Percentiles rank a stretch among this genome's conserved stretches.
phyloP scores from a whole-genome alignment of 805 yeast genomes.

The Yamadazyma insecticola region DNA sequence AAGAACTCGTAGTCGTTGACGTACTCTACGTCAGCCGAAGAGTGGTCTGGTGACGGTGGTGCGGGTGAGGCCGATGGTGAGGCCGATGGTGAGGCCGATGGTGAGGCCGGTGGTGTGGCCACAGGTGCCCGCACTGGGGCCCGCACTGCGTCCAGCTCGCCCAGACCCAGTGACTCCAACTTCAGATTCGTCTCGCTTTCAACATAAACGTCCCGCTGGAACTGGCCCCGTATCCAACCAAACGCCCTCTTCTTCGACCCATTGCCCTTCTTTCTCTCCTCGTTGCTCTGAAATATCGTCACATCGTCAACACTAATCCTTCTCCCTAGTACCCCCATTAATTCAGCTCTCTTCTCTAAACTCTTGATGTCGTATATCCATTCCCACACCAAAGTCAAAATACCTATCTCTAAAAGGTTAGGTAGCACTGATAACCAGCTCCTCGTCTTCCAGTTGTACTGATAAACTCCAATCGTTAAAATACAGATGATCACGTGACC shows the following conservation, averaged over 20 bases:
- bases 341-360: constrained; percentile 46
- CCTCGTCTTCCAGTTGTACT: constrained; percentile 32
- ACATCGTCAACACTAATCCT: constrained; percentile 46
- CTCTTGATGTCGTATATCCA: constrained; percentile 55
- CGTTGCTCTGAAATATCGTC: constrained; percentile 7
- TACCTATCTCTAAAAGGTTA: constrained; percentile 42
- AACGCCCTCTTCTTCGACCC: constrained; percentile 3
- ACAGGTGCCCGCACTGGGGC: too few species aligned
- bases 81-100: too few species aligned
- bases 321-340: constrained; percentile 59
- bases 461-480: constrained; percentile 22
- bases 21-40: constrained; percentile 24
- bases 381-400: constrained; percentile 59
- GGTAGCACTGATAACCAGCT: constrained; percentile 47
- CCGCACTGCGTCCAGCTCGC: too few species aligned
- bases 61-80: background rate
- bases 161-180: too few species aligned
- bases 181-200: constrained; percentile 9
- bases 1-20: constrained; percentile 23
- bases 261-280: constrained; percentile 2
- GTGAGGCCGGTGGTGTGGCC: too few species aligned
- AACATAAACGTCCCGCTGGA: constrained; percentile 5
- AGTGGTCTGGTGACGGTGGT: background rate
- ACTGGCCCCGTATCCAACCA: constrained; percentile 3
- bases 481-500: constrained; percentile 30